Conservation (phyloP, 768 basidiomycete genomes). For the Psilocybe subaeruginosa region DNA sequence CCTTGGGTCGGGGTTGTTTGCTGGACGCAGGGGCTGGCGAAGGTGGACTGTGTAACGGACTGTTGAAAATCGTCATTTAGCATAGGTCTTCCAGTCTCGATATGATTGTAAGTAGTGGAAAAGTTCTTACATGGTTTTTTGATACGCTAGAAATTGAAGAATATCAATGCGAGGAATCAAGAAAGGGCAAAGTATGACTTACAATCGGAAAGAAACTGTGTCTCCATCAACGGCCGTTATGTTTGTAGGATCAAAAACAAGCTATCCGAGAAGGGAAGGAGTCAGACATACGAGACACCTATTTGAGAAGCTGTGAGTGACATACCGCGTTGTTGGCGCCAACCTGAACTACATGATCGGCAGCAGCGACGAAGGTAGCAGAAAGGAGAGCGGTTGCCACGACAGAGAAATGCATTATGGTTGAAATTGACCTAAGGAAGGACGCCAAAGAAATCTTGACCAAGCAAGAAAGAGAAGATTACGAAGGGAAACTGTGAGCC, state of each 20-base stretch:
- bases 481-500: slow-evolving; percentile 36
- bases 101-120: not conserved
- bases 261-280: slow-evolving; percentile 20
- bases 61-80: slow-evolving; percentile 20
- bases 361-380: slow-evolving; percentile 41
- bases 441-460: slow-evolving; percentile 3
- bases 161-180: not conserved
- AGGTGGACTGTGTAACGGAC: slow-evolving; percentile 66
- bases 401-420: slow-evolving; percentile 54
- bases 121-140: slow-evolving; percentile 45
- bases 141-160: slow-evolving; percentile 28
- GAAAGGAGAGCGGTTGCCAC: slow-evolving; percentile 44
- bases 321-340: slow-evolving; percentile 40
- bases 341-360: slow-evolving; percentile 40
- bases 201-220: slow-evolving; percentile 57
- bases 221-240: slow-evolving; percentile 50
- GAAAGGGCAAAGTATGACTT: slow-evolving; percentile 20
- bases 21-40: slow-evolving; percentile 53
- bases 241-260: slow-evolving; percentile 39
- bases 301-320: not conserved
- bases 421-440: not conserved
- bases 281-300: not conserved
- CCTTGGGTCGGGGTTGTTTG: slow-evolving; percentile 30
- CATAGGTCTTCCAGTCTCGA: not conserved
- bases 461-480: slow-evolving; percentile 13